These are phyloP conservation scores for Talaromyces sp. DNA, from an alignment of 2,329 filamentous ascomycete species.

Conservation along the genomic window DNA sequence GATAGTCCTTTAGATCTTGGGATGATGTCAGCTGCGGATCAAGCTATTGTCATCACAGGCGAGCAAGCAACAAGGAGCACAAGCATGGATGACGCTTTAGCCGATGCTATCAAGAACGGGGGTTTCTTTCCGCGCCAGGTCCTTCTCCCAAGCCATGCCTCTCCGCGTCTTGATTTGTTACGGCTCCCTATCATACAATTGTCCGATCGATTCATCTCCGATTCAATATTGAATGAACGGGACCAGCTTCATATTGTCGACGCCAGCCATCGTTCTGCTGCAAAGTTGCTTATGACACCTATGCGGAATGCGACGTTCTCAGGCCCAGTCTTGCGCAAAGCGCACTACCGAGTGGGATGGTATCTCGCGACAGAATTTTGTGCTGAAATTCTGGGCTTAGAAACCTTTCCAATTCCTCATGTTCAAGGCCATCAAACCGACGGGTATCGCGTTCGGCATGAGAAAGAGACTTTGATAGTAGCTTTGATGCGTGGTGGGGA, in stretches of 20 bases:
- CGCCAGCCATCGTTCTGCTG: constrained; percentile 42
- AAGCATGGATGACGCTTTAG: constrained; percentile 48
- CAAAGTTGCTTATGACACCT: constrained; percentile 50
- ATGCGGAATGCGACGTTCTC: constrained; percentile 47
- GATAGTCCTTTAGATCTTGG: constrained; percentile 55
- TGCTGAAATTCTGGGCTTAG: constrained; percentile 43
- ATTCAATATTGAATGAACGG: constrained; percentile 20
- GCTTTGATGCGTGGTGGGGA: constrained; percentile 61
- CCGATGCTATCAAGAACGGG: constrained; percentile 36
- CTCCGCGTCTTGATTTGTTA: constrained; percentile 40
- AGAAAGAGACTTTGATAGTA: constrained; percentile 50
- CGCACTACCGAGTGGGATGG: constrained; percentile 47
- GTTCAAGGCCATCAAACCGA: constrained; percentile 45
- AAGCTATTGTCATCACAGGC: constrained; percentile 54
- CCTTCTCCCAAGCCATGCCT: constrained; percentile 38
- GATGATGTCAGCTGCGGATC: constrained; percentile 53
- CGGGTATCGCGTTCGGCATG: constrained; percentile 46
- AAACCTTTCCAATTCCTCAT: constrained; percentile 47
- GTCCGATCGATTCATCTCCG: constrained; percentile 24
- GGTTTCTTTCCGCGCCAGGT: constrained; percentile 44
- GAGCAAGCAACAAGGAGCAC: constrained; percentile 44
- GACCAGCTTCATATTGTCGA: constrained; percentile 27
- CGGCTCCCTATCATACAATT: constrained; percentile 43
- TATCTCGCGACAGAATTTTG: constrained; percentile 53
- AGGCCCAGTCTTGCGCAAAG: constrained; percentile 46